Percentiles rank a stretch among this genome's conserved stretches.
Conservation (phyloP, 768 basidiomycete species). For the Tephrocybe sp. region DNA sequence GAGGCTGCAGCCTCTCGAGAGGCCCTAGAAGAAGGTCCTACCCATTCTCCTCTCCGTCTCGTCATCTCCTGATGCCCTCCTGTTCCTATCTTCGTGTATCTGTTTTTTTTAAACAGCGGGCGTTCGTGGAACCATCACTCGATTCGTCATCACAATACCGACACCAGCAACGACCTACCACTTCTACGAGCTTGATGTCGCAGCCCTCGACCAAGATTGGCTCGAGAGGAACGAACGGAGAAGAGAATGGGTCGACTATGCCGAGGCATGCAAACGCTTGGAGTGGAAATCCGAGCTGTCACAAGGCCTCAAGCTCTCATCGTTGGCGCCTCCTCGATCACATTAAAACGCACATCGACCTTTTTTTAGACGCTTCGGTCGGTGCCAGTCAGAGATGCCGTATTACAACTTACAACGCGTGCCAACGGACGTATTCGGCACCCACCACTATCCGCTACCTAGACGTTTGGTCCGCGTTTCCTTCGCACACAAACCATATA, state of each 20-base stretch:
- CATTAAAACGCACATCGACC: conserved; percentile 18
- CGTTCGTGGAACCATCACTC: conserved; percentile 83
- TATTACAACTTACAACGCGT: conserved; percentile 10
- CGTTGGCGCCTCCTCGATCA: conserved; percentile 51
- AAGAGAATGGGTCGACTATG: conserved; percentile 88
- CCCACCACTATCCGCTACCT: conserved; percentile 19
- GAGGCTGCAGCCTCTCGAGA: conserved; percentile 90
- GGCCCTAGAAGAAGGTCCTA: conserved; percentile 96
- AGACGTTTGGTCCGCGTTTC: conserved; percentile 23
- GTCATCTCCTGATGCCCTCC: conserved; percentile 67
- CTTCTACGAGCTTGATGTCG: conserved; percentile 88
- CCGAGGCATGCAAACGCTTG: conserved; percentile 71
- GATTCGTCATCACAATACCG: conserved; percentile 81
- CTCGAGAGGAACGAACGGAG: conserved; percentile 76
- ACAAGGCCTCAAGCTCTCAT: conserved; percentile 71
- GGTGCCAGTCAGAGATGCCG: conserved; percentile 6
- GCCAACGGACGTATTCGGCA: conserved; percentile 14
- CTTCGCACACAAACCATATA: conserved; percentile 27
- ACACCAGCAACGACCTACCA: conserved; percentile 82
- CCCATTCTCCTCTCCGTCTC: conserved; percentile 74
- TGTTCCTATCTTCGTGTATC: conserved; percentile 26
- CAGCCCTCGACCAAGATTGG: conserved; percentile 76
- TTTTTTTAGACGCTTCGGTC: conserved; percentile 6
- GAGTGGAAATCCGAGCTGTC: conserved; percentile 87
- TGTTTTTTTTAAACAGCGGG: conserved; percentile 60